Evolutionary conservation across 176 grass and related monocot genomes (phyloP).

Genomic region (Aechmea fasciata): DNA sequence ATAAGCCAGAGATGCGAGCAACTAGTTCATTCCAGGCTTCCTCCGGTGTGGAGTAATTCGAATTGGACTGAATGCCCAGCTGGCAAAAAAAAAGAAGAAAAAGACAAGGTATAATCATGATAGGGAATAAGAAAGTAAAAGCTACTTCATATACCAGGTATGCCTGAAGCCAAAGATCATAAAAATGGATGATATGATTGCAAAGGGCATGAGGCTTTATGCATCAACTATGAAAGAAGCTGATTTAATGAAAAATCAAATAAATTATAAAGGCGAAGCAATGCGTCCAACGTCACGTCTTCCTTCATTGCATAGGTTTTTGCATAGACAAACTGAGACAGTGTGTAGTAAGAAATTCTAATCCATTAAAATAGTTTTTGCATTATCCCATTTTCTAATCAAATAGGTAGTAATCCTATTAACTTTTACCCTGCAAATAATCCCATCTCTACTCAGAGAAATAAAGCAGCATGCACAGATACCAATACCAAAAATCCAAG

Average conservation of each 20-base stretch:
- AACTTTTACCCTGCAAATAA: neutral
- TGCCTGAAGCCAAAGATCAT: neutral
- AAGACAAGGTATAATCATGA: constrained; percentile 18
- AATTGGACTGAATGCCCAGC: constrained; percentile 60
- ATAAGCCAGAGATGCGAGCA: constrained; percentile 52
- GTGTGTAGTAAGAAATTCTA: no score
- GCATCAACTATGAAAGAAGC: neutral
- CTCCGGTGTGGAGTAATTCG: constrained; percentile 47
- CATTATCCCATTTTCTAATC: no score
- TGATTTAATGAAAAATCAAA: neutral
- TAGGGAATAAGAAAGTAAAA: neutral
- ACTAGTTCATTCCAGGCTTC: constrained; percentile 81
- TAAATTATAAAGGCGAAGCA: neutral
- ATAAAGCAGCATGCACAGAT: neutral
- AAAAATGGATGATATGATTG: neutral
- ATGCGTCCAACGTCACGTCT: neutral
- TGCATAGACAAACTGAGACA: no score
- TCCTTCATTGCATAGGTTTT: no score
- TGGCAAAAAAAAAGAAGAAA: constrained; percentile 20
- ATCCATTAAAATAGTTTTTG: no score
- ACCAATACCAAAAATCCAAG: constrained; percentile 3
- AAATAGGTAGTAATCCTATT: neutral
- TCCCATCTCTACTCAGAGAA: neutral
- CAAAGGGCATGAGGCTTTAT: neutral
- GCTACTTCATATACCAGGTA: neutral